phyloP scores from a whole-genome alignment of 176 grass and related monocot genomes.

The Elymus sibiricus region DNA sequence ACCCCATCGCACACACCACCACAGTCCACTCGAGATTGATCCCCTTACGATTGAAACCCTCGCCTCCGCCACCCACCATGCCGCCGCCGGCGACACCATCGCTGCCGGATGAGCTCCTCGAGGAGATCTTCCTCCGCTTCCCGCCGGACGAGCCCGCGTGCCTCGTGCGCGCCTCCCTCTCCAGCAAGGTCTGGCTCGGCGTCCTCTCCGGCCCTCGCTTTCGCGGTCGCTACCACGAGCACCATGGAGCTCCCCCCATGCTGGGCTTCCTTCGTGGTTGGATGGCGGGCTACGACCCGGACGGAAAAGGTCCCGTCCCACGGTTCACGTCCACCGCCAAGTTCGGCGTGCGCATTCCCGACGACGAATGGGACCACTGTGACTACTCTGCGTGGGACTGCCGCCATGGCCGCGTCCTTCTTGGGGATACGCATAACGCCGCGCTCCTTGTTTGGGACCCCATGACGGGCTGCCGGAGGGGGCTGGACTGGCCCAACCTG shows the following conservation, averaged over 20 bases:
- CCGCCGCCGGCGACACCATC: neutral
- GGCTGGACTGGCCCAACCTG: neutral
- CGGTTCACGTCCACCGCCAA: neutral
- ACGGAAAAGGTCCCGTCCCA: neutral
- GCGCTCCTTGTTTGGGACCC: neutral
- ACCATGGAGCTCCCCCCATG: neutral
- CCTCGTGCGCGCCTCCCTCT: neutral
- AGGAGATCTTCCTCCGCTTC: neutral
- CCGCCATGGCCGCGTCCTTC: constrained; percentile 53
- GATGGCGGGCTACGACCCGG: neutral
- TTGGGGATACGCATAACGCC: neutral
- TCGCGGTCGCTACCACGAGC: neutral
- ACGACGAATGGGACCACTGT: neutral
- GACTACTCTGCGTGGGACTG: constrained; percentile 57
- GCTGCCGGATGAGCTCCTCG: neutral
- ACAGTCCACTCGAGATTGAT: no score
- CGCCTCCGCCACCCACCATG: neutral
- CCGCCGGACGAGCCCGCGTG: neutral
- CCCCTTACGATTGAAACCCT: neutral
- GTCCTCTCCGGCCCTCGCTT: neutral
- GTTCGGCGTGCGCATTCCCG: neutral
- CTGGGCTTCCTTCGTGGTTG: neutral
- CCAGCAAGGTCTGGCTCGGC: neutral
- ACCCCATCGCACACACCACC: no score
- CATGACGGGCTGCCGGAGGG: neutral